phyloP scores from a whole-genome alignment of 129 eudicot species.

The Glebionis coronaria region DNA sequence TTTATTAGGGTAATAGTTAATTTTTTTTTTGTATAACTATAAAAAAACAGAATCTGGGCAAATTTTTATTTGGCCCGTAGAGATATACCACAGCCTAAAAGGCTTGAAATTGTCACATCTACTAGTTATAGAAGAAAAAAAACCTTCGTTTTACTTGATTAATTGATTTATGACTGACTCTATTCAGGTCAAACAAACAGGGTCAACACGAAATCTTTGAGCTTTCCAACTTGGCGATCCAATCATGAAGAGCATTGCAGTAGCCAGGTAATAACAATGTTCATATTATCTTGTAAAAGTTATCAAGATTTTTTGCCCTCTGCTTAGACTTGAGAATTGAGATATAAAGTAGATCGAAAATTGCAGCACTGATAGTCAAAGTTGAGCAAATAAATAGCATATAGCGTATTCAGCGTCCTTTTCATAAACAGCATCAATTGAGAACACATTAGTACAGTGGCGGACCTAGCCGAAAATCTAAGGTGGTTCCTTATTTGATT shows the following conservation, averaged over 20 bases:
- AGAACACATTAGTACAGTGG: too few species aligned
- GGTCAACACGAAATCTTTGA: constrained; percentile 15
- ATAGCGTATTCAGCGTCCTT: not conserved
- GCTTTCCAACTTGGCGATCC: constrained; percentile 17
- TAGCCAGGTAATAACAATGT: constrained; percentile 6
- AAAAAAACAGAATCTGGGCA: too few species aligned
- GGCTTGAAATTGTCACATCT: not conserved
- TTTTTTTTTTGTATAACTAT: not conserved
- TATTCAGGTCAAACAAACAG: constrained; percentile 27
- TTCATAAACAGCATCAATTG: too few species aligned
- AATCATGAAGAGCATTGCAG: not conserved
- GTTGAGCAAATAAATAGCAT: not conserved
- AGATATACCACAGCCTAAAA: too few species aligned
- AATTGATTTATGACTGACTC: constrained; percentile 7
- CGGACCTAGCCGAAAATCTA: too few species aligned
- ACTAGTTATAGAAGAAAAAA: not conserved
- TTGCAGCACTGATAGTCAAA: constrained; percentile 9
- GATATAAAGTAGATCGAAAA: constrained; percentile 6
- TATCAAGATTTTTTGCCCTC: constrained; percentile 60
- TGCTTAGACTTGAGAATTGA: constrained; percentile 73
- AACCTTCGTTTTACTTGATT: constrained; percentile 9
- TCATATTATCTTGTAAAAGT: constrained; percentile 52
- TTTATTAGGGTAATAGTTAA: not conserved
- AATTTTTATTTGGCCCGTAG: too few species aligned
- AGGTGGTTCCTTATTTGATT: too few species aligned